These are phyloP conservation scores for Gracilaria domingensis DNA, from an alignment of 23 red algal species.

Conservation along the genomic window DNA sequence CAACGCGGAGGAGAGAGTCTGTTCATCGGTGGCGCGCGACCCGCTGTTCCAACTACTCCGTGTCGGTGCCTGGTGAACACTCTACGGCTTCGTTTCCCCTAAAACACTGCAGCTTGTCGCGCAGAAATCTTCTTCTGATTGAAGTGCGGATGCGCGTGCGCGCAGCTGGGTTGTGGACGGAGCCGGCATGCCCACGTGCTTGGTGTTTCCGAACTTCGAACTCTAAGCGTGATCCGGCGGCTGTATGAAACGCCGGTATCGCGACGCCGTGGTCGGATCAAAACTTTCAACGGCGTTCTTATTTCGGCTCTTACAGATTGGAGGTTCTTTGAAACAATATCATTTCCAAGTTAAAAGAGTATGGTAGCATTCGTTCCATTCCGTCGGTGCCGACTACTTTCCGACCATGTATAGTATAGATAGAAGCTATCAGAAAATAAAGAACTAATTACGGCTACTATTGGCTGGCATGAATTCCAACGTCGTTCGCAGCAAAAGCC, in stretches of 20 bases:
- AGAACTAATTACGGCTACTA: too few relatives aligned
- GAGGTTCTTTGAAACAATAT: conserved; percentile 19
- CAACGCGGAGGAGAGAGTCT: conserved; percentile 18
- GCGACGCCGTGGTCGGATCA: too few relatives aligned
- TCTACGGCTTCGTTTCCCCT: not conserved
- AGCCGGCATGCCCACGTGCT: not conserved
- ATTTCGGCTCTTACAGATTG: conserved; percentile 28
- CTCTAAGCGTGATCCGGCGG: too few relatives aligned
- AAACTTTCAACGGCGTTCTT: conserved; percentile 19
- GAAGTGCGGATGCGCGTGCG: not conserved
- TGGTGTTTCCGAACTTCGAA: too few relatives aligned
- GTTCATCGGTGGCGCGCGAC: not conserved
- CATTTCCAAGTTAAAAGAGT: too few relatives aligned
- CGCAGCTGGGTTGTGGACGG: not conserved
- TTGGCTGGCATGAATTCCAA: too few relatives aligned
- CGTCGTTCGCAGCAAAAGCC: too few relatives aligned
- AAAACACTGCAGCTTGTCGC: conserved; percentile 30
- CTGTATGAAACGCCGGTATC: too few relatives aligned
- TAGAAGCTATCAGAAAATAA: too few relatives aligned
- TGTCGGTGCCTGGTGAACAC: not conserved
- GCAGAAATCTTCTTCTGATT: conserved; percentile 9
- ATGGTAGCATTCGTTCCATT: too few relatives aligned
- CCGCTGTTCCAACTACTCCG: not conserved
- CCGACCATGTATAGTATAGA: too few relatives aligned
- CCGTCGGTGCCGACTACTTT: too few relatives aligned